phyloP scores from a whole-genome alignment of 169 alveolate genomes.

The Toxoplasma gondii region DNA sequence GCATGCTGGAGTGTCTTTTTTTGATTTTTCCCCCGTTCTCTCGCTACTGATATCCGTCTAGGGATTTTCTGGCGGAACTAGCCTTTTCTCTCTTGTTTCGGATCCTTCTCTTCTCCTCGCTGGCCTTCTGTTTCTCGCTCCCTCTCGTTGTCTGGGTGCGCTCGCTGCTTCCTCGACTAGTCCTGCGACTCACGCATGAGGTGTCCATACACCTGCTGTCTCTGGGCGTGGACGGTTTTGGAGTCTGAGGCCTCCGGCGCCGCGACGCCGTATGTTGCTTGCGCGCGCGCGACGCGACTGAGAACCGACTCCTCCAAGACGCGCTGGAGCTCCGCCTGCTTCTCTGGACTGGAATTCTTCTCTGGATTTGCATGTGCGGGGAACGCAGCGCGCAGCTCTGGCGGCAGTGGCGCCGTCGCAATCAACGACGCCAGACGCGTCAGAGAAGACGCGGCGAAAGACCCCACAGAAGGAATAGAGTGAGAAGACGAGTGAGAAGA shows the following conservation, averaged over 20 bases:
- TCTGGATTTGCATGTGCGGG: neutral
- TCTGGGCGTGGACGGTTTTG: neutral
- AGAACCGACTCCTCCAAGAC: neutral
- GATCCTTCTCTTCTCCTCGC: too few relatives aligned
- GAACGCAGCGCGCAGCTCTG: neutral
- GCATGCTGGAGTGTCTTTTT: too few relatives aligned
- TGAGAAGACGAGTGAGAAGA: neutral
- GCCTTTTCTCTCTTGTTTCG: too few relatives aligned
- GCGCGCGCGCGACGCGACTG: neutral
- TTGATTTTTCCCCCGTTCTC: too few relatives aligned
- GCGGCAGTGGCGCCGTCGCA: neutral
- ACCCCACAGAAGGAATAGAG: neutral
- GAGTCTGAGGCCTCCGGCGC: neutral
- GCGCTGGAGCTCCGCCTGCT: neutral
- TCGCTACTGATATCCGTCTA: too few relatives aligned
- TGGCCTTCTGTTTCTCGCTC: too few relatives aligned
- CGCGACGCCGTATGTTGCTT: neutral
- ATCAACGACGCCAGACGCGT: neutral
- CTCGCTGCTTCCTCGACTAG: too few relatives aligned
- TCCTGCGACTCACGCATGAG: neutral
- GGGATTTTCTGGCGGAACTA: too few relatives aligned
- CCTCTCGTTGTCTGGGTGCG: too few relatives aligned
- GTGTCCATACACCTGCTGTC: conserved; percentile 35
- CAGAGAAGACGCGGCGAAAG: neutral
- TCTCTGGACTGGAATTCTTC: neutral